phyloP scores from a whole-genome alignment of 148 eudicot species.

The Tetragonia tetragonoides region DNA sequence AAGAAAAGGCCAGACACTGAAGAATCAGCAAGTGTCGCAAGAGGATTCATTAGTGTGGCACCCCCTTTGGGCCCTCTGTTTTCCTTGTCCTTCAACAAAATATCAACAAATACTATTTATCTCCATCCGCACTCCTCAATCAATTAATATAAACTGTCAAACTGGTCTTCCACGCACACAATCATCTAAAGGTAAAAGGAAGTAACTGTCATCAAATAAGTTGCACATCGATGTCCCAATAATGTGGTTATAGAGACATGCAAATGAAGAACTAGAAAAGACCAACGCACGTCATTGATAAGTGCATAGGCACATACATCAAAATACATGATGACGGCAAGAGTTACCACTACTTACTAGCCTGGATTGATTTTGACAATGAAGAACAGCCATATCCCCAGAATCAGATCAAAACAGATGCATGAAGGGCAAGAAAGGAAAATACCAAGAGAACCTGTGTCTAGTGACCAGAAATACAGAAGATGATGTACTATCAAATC shows the following conservation, averaged over 20 bases:
- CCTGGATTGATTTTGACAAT: not conserved
- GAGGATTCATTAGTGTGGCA: not conserved
- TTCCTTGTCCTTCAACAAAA: too few relatives aligned
- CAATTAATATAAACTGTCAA: not conserved
- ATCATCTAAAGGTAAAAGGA: not conserved
- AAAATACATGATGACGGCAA: not conserved
- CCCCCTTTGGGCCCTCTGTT: not conserved
- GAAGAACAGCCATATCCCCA: not conserved
- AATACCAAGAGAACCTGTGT: too few relatives aligned
- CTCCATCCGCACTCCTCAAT: not conserved
- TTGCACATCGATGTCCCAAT: not conserved
- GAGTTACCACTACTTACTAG: not conserved
- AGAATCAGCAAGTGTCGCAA: not conserved
- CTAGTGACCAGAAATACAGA: not conserved
- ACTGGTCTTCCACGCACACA: not conserved
- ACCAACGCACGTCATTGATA: not conserved
- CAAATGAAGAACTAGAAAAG: not conserved
- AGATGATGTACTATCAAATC: not conserved
- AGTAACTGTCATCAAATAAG: not conserved
- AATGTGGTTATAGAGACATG: not conserved
- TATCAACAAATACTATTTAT: too few relatives aligned
- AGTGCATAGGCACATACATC: not conserved
- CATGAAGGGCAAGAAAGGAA: not conserved
- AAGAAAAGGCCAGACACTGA: not conserved
- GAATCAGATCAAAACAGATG: not conserved